Evolutionary conservation across 164 flowering plant species (phyloP), one percentile per base, ranked within the genome.

Genomic region (Nymphaea colorata): DNA sequence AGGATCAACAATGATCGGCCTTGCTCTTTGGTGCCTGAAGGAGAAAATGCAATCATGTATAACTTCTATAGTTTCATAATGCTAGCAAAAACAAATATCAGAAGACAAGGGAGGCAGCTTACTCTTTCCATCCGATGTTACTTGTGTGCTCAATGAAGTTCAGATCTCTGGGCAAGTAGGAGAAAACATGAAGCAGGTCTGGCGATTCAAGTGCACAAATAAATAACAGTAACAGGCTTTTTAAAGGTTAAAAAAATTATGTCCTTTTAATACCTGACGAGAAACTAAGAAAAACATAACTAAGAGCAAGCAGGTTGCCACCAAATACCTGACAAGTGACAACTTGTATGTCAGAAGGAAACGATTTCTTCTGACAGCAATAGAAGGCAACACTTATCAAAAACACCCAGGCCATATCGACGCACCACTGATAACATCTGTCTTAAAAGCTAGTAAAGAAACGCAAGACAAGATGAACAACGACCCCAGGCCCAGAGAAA

Each of bases 141-240:
- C 96, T 89, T 5, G 90, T 80, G 76, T 93, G 98, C 80, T 91
- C 96, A 45, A 93, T 69, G 77, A 93, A 93, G 77, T 93, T 93
- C 72, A 91, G 77, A 76, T 89, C 90, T 75, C 87, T 82, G 12
- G 92, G 93, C 79, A 93, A 78, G 79, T 80, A 86, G 2, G 96
- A 91, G 76, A 93, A 88, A 62, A 87, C 79, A 73, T 93, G 94
- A 67, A 93, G 75, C 25, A 91, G 72, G 79, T 91, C 98, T 93
- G 89, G 36, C 36, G 72, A 47, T n/a, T 47, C 64, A 65, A 68
- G 66, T 44, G 42, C 8, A 71, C 68, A 17, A 72, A 15, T 69
- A 62, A 44, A 42, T 53, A 61, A 43, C 36, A 62, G 18, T 44
- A 61, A 42, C 42, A 18, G 36, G 43, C 44, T 18, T 44, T 67